Conservation (phyloP, 2,329 filamentous ascomycete genomes). For the Xylariaceae sp. region DNA sequence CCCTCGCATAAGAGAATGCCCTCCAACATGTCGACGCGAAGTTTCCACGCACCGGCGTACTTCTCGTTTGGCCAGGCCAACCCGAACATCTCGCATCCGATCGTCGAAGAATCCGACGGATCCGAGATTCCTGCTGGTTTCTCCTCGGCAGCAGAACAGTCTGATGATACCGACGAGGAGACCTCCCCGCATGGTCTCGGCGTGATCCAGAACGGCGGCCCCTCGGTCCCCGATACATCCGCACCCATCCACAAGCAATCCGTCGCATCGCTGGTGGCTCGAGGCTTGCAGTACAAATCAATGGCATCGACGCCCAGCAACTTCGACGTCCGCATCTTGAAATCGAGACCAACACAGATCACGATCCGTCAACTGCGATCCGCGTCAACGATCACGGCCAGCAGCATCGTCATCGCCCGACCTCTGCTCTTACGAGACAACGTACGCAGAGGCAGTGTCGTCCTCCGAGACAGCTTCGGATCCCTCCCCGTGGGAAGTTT, state of each 20-base stretch:
- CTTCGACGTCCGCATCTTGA: conserved; percentile 83
- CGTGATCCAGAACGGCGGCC: conserved; percentile 28
- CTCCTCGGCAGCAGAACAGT: conserved; percentile 34
- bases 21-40: conserved; percentile 52
- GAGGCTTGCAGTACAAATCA: conserved; percentile 76
- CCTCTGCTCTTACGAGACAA: conserved; percentile 49
- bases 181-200: conserved; percentile 21
- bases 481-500: conserved; percentile 32
- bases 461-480: conserved; percentile 50
- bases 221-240: conserved; percentile 22
- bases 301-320: conserved; percentile 82
- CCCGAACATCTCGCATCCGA: conserved; percentile 25
- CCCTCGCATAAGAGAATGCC: conserved; percentile 49
- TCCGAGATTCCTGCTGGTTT: conserved; percentile 31
- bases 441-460: conserved; percentile 46
- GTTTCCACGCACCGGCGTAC: conserved; percentile 36
- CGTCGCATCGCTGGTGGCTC: conserved; percentile 49
- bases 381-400: conserved; percentile 49
- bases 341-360: conserved; percentile 69
- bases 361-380: conserved; percentile 51
- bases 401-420: conserved; percentile 55
- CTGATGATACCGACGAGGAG: conserved; percentile 33
- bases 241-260: conserved; percentile 35
- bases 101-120: conserved; percentile 31
- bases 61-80: conserved; percentile 22